These are phyloP conservation scores for Sarocladium oryzae DNA, from an alignment of 2,329 filamentous ascomycete genomes.

Conservation along the genomic window DNA sequence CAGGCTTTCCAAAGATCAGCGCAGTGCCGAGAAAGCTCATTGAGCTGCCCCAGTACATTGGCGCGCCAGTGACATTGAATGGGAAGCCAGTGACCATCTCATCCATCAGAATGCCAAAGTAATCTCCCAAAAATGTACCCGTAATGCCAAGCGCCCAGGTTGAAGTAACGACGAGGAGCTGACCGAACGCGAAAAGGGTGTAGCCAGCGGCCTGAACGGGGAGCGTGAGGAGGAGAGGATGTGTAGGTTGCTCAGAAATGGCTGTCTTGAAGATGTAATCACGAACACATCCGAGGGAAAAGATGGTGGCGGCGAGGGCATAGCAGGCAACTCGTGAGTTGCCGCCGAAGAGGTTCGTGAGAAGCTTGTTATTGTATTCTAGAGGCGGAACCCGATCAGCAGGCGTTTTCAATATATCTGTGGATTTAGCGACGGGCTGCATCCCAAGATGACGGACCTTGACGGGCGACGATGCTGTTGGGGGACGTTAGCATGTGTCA, in stretches of 20 bases:
- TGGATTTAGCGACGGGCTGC: no score
- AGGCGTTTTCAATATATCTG: not conserved
- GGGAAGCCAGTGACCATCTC: conserved; percentile 90
- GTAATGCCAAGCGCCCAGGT: conserved; percentile 92
- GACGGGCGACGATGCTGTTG: conserved; percentile 69
- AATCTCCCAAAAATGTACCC: conserved; percentile 94
- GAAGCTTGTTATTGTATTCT: conserved; percentile 88
- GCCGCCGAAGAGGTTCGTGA: conserved; percentile 81
- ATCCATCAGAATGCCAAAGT: conserved; percentile 98
- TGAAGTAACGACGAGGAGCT: conserved; percentile 77
- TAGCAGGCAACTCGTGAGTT: conserved; percentile 80
- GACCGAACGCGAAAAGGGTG: conserved; percentile 66
- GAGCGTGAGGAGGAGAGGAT: conserved; percentile 61
- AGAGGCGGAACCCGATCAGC: conserved; percentile 13
- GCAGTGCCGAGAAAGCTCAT: conserved; percentile 88
- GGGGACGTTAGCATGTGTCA: conserved; percentile 1
- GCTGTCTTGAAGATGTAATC: conserved; percentile 84
- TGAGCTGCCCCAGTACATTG: conserved; percentile 95
- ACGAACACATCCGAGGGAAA: conserved; percentile 82
- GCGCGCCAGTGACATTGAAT: conserved; percentile 83
- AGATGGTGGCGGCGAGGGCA: conserved; percentile 80
- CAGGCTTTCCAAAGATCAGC: conserved; percentile 78
- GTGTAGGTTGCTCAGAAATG: conserved; percentile 66
- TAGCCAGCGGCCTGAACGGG: conserved; percentile 57
- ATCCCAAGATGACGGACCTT: conserved; percentile 54